Base-by-base conservation (phyloP, 179 eudicot genomes). In the Beta lomatogona region DNA sequence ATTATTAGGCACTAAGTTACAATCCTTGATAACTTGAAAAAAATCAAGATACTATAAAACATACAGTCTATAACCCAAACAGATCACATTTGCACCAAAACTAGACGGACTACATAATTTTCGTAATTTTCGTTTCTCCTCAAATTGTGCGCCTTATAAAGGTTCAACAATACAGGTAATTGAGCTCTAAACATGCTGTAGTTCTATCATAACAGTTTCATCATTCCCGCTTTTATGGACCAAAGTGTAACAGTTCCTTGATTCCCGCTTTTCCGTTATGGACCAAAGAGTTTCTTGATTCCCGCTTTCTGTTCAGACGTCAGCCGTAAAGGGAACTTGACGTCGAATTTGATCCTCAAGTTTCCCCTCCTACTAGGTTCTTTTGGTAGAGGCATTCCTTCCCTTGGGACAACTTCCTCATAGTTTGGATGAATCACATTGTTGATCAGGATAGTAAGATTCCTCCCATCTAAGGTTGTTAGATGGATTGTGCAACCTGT, bases 361-460 rank as follows among this genome's bases (percentile, higher is more conserved):
- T 92, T 89, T 55, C 97, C 97, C 66, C 75, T 88, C 87, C 63
- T 89, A 0, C 87, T 82, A 1, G 94, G 94, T 16, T 93, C 97
- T 83, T 93, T 93, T 0, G 95, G 87, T 21, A 92, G 55, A 0
- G 95, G 95, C 97, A 93, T 93, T 31, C 97, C 97, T 85, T 92
- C 97, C 54, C 85, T 82, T 9, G 81, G 87, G 44, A 93, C 89
- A 18, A 92, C 87, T 82, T 92, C 94, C 82, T 93, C 95, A 19
- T 90, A 88, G 31, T 31, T 85, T 3, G 95, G 95, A 86, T 81
- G 81, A 15, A 89, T 93, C 63, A 93, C 92, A 4, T 25, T 82
- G 82, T 81, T 90, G 74, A 92, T 67, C 3, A 92, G 92, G 69
- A 92, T 76, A 0, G 88, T 89, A 21, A 93, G 85, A 48, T 16